phyloP scores from a whole-genome alignment of 495 filamentous ascomycete species.

The Penicillium angulare region DNA sequence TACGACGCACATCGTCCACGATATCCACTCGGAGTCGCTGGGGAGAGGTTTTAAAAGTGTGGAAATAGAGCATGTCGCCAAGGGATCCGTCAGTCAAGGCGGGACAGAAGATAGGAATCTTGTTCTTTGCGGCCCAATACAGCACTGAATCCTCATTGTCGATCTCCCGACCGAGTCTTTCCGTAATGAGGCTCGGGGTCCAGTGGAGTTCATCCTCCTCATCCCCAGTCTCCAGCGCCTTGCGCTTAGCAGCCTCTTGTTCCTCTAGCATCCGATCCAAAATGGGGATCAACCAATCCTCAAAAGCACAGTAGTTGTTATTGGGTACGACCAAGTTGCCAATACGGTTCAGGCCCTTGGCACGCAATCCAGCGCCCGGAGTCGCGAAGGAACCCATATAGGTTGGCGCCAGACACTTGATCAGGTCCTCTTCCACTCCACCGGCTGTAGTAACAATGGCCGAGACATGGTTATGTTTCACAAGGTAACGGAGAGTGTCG shows the following conservation, averaged over 20 bases:
- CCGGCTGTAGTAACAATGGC: slow-evolving; percentile 94
- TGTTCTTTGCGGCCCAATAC: slow-evolving; percentile 92
- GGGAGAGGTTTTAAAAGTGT: slow-evolving; percentile 84
- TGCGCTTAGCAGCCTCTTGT: slow-evolving; percentile 69
- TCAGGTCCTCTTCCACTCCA: slow-evolving; percentile 96
- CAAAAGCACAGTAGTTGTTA: slow-evolving; percentile 92
- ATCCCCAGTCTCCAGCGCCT: slow-evolving; percentile 42
- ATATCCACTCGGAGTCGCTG: slow-evolving; percentile 79
- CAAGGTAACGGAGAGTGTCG: slow-evolving; percentile 86
- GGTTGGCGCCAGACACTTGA: slow-evolving; percentile 93
- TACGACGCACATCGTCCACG: slow-evolving; percentile 80
- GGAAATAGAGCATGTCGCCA: slow-evolving; percentile 97
- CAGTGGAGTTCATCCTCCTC: slow-evolving; percentile 74
- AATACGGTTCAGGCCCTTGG: slow-evolving; percentile 87
- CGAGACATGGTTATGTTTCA: slow-evolving; percentile 85
- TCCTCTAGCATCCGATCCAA: slow-evolving; percentile 88
- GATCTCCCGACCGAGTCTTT: slow-evolving; percentile 85
- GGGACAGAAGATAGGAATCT: slow-evolving; percentile 95
- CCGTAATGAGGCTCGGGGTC: slow-evolving; percentile 87
- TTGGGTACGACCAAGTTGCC: slow-evolving; percentile 97
- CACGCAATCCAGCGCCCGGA: slow-evolving; percentile 69
- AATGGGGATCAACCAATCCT: slow-evolving; percentile 95
- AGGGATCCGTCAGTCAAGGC: slow-evolving; percentile 92
- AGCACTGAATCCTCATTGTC: slow-evolving; percentile 83
- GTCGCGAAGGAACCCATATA: slow-evolving; percentile 85